These are phyloP conservation scores for Butyriboletus loyo DNA, from an alignment of 768 basidiomycete genomes.

Conservation along the genomic window DNA sequence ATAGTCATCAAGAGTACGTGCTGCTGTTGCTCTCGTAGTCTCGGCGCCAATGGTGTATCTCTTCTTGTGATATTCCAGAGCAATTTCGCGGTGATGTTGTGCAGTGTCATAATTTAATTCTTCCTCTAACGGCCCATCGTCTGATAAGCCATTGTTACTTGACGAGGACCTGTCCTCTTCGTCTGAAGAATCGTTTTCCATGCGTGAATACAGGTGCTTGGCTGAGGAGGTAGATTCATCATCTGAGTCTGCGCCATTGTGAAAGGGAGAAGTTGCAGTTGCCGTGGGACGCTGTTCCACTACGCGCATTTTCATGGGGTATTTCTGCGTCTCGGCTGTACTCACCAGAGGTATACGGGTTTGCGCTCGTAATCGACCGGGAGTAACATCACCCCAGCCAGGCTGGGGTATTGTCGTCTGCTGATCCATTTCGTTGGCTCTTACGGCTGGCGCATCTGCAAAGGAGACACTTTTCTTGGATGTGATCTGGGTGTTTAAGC, in stretches of 20 bases:
- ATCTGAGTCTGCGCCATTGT: slow-evolving; percentile 52
- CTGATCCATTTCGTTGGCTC: slow-evolving; percentile 16
- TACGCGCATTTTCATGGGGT: slow-evolving; percentile 65
- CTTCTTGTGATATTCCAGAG: slow-evolving; percentile 66
- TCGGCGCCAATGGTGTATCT: slow-evolving; percentile 54
- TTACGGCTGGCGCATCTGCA: slow-evolving; percentile 38
- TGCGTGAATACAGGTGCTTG: slow-evolving; percentile 31
- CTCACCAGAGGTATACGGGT: slow-evolving; percentile 36
- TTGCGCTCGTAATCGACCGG: slow-evolving; percentile 44
- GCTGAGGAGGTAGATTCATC: slow-evolving; percentile 56
- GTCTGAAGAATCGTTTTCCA: slow-evolving; percentile 25
- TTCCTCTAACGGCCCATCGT: slow-evolving; percentile 45
- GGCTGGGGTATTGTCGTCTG: slow-evolving; percentile 7
- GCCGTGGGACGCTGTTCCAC: slow-evolving; percentile 57
- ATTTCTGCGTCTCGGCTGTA: slow-evolving; percentile 31
- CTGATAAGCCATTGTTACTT: slow-evolving; percentile 26
- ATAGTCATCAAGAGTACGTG: slow-evolving; percentile 42
- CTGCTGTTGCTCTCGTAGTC: slow-evolving; percentile 49
- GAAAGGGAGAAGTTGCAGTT: slow-evolving; percentile 10
- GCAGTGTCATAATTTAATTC: slow-evolving; percentile 59
- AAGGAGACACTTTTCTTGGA: slow-evolving; percentile 66
- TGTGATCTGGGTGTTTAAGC: slow-evolving; percentile 24
- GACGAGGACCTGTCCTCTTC: slow-evolving; percentile 17
- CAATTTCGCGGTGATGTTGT: slow-evolving; percentile 71
- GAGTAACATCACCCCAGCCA: slow-evolving; percentile 57